phyloP scores from a whole-genome alignment of 306 rosid species.

The Carpinus viminea region DNA sequence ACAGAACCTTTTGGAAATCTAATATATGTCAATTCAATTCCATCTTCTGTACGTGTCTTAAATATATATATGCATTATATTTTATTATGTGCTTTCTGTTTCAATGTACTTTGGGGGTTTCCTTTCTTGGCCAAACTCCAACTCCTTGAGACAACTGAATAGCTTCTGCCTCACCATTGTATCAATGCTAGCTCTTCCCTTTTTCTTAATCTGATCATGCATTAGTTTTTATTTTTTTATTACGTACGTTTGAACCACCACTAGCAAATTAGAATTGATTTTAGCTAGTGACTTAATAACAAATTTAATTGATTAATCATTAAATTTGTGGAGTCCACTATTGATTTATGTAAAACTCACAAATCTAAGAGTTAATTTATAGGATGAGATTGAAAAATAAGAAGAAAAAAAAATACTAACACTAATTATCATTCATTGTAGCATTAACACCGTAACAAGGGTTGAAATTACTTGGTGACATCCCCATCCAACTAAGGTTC shows the following conservation, averaged over 20 bases:
- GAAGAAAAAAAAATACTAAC: too few species aligned
- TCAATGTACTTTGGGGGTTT: conserved; percentile 40
- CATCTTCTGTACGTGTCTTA: conserved; percentile 7
- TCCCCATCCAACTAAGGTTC: too few species aligned
- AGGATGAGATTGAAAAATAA: too few species aligned
- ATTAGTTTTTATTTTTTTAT: conserved; percentile 20
- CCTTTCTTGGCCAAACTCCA: conserved; percentile 60
- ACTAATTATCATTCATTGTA: too few species aligned
- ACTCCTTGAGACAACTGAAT: conserved; percentile 48
- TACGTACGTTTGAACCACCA: not conserved
- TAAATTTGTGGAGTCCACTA: too few species aligned
- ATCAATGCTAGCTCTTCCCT: too few species aligned
- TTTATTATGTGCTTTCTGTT: conserved; percentile 51
- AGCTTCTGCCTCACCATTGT: not conserved
- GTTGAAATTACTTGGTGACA: too few species aligned
- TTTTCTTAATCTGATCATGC: conserved; percentile 13
- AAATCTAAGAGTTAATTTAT: too few species aligned
- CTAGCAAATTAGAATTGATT: not conserved
- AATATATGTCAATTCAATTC: conserved; percentile 70
- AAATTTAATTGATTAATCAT: too few species aligned
- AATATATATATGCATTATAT: conserved; percentile 10
- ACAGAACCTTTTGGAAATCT: conserved; percentile 30
- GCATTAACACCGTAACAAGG: too few species aligned
- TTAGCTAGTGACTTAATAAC: too few species aligned
- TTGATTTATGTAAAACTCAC: too few species aligned